phyloP scores from a whole-genome alignment of 2,329 filamentous ascomycete species.

The Ceratocystis harringtonii region DNA sequence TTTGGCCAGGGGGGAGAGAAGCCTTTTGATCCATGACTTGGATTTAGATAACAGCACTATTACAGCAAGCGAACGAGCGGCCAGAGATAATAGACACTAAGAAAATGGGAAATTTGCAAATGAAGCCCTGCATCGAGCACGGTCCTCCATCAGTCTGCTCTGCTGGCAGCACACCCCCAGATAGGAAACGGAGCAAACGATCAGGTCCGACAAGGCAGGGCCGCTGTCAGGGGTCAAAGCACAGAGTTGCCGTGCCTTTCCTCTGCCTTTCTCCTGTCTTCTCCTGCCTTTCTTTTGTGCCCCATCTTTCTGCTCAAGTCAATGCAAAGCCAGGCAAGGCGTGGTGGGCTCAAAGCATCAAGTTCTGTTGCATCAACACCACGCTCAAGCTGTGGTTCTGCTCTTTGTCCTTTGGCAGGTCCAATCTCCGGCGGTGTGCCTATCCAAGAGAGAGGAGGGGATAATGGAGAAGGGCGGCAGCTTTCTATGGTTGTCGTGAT shows the following conservation, averaged over 20 bases:
- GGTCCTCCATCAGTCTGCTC: neutral
- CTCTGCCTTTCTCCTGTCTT: too few species aligned
- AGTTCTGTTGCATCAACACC: neutral
- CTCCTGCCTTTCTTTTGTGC: neutral
- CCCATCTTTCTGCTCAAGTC: neutral
- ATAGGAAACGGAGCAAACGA: neutral
- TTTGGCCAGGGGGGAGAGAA: neutral
- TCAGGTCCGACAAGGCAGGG: neutral
- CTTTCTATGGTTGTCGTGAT: neutral
- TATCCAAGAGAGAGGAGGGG: too few species aligned
- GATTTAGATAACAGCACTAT: neutral
- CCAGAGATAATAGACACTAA: neutral
- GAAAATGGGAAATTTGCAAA: neutral
- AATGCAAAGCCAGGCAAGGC: neutral
- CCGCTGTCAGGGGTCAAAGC: conserved; percentile 1
- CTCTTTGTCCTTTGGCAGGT: neutral
- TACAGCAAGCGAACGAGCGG: neutral
- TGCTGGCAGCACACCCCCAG: neutral
- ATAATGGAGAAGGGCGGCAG: neutral
- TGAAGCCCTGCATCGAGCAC: neutral
- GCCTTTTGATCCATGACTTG: neutral
- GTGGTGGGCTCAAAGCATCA: neutral
- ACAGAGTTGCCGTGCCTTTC: neutral
- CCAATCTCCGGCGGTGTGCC: neutral
- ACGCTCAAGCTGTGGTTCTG: neutral